Evolutionary conservation across 768 basidiomycete genomes (phyloP).

Genomic region (Rubroboletus pulcherrimus): DNA sequence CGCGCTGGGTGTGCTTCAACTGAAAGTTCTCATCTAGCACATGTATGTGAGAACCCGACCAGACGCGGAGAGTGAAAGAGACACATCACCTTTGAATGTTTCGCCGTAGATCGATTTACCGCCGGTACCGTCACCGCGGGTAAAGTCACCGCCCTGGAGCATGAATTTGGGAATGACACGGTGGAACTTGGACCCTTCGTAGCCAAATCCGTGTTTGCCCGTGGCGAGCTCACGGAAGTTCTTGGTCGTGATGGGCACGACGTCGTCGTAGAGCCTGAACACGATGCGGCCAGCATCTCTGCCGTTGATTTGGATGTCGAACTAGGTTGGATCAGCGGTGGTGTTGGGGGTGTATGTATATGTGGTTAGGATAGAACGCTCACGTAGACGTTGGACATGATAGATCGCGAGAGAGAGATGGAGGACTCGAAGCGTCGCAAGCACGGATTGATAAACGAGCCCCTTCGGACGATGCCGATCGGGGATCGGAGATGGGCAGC

Average conservation of each 20-base stretch:
- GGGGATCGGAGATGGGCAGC: not conserved
- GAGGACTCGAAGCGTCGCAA: not conserved
- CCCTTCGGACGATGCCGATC: constrained; percentile 11
- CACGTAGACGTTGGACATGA: constrained; percentile 24
- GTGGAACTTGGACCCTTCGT: constrained; percentile 67
- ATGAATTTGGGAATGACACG: constrained; percentile 83
- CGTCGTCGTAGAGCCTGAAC: constrained; percentile 83
- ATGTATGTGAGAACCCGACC: constrained; percentile 20
- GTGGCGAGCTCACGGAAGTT: constrained; percentile 93
- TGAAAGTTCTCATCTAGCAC: constrained; percentile 77
- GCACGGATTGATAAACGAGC: not conserved
- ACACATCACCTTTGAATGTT: constrained; percentile 51
- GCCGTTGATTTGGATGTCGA: constrained; percentile 55
- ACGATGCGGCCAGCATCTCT: constrained; percentile 52
- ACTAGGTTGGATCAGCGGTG: constrained; percentile 38
- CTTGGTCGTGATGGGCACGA: constrained; percentile 65
- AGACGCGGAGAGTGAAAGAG: too few species aligned
- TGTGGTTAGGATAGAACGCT: not conserved
- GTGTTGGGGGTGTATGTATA: too few species aligned
- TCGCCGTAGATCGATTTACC: constrained; percentile 77
- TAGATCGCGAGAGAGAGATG: constrained; percentile 4
- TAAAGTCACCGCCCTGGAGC: constrained; percentile 92
- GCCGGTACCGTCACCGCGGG: constrained; percentile 62
- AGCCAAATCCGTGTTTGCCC: constrained; percentile 71
- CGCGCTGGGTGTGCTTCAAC: constrained; percentile 67